Conservation (phyloP, 1,139 yeast species). For the Nakaseomyces sp. region DNA sequence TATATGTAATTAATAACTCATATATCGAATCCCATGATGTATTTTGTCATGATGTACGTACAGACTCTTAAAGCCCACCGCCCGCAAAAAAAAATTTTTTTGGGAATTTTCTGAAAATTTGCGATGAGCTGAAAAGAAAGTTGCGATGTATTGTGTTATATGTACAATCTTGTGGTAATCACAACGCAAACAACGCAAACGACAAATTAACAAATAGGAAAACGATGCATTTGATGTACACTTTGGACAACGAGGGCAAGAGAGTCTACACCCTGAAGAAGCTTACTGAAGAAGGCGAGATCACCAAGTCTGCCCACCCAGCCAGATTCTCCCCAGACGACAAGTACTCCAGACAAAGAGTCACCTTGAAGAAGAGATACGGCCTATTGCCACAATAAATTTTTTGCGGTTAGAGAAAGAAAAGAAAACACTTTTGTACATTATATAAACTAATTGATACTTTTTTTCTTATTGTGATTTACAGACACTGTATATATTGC, state of each 20-base stretch:
- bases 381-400: conserved; percentile 55
- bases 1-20: no score
- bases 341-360: conserved; percentile 98
- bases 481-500: no score
- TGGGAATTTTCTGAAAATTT: neutral
- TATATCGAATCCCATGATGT: neutral
- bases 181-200: conserved; percentile 15
- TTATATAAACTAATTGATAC: no score
- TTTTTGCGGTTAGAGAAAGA: neutral
- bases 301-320: conserved; percentile 98
- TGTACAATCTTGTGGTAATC: no score
- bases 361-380: conserved; percentile 91
- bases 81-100: neutral
- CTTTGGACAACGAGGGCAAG: conserved; percentile 87
- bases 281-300: conserved; percentile 72
- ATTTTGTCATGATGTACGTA: neutral
- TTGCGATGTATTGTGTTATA: no score
- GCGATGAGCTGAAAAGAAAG: neutral
- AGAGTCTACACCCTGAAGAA: conserved; percentile 90
- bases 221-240: conserved; percentile 99
- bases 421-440: neutral
- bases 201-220: no score
- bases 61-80: no score
- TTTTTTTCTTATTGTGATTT: no score
- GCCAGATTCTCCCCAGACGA: conserved; percentile 99